These are phyloP conservation scores for Scortechinia acanthostroma DNA, from an alignment of 2,329 filamentous ascomycete species.

Conservation along the genomic window DNA sequence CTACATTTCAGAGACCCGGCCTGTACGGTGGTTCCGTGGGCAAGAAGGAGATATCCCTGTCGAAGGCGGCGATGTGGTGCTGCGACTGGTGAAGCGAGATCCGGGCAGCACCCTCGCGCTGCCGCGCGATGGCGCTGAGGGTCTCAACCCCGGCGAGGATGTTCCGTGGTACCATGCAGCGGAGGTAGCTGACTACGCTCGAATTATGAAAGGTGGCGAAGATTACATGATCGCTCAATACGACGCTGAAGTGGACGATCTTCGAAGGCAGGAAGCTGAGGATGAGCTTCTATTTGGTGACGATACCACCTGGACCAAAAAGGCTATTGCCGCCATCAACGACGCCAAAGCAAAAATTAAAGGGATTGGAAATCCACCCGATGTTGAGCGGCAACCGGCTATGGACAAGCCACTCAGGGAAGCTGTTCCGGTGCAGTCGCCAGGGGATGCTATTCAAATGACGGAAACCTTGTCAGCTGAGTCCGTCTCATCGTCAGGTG, in stretches of 20 bases:
- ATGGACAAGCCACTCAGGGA: constrained; percentile 35
- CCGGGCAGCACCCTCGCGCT: constrained; percentile 63
- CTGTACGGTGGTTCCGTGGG: constrained; percentile 64
- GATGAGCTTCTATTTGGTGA: constrained; percentile 71
- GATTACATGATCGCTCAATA: constrained; percentile 64
- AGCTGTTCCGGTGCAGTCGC: constrained; percentile 36
- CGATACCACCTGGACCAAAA: constrained; percentile 64
- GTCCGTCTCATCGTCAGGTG: constrained; percentile 5
- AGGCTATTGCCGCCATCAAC: constrained; percentile 52
- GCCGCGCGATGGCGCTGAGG: constrained; percentile 55
- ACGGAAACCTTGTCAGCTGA: constrained; percentile 29
- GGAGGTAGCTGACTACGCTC: constrained; percentile 68
- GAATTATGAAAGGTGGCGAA: constrained; percentile 69
- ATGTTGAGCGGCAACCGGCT: constrained; percentile 36
- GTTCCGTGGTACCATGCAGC: constrained; percentile 70
- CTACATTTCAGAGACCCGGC: constrained; percentile 62
- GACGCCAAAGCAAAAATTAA: constrained; percentile 59
- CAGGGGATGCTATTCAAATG: constrained; percentile 33
- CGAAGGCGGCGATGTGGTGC: constrained; percentile 63
- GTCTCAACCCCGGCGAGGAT: constrained; percentile 45
- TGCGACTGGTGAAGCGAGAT: constrained; percentile 58
- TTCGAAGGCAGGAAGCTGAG: constrained; percentile 57
- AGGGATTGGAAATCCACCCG: constrained; percentile 60
- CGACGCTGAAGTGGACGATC: constrained; percentile 52
- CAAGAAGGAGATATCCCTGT: constrained; percentile 56